These are phyloP conservation scores for Geotrichum citri-aurantii DNA, from an alignment of 1,139 yeast species.

Conservation along the genomic window DNA sequence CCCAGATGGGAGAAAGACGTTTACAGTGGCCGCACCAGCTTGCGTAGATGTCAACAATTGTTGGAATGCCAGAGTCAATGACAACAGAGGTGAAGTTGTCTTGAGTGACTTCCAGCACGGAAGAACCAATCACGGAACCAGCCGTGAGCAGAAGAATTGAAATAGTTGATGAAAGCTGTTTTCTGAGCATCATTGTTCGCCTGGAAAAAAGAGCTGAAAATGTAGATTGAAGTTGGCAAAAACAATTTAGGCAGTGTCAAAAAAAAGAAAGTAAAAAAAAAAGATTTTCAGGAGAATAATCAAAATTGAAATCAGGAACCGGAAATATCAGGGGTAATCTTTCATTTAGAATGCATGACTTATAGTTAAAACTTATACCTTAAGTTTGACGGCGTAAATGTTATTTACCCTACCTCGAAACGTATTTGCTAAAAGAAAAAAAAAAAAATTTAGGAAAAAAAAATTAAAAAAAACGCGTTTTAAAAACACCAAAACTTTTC, in stretches of 20 bases:
- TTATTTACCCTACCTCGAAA: not conserved
- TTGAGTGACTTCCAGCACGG: constrained; percentile 42
- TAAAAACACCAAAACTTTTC: not conserved
- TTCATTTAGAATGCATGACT: not conserved
- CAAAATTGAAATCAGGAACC: not conserved
- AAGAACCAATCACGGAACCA: constrained; percentile 22
- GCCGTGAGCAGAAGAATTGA: constrained; percentile 7
- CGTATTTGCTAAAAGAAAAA: not conserved
- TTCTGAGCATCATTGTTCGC: not conserved
- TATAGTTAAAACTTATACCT: not conserved
- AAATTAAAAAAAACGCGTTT: not conserved
- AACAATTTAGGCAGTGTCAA: not conserved
- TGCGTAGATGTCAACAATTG: constrained; percentile 70
- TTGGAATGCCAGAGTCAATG: constrained; percentile 50
- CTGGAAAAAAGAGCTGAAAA: not conserved
- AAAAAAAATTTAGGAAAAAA: too few species aligned
- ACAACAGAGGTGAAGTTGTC: constrained; percentile 52
- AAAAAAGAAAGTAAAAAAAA: not conserved
- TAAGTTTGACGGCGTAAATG: not conserved
- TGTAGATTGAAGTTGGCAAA: not conserved
- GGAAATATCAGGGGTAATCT: not conserved
- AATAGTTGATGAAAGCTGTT: not conserved
- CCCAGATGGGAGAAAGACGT: constrained; percentile 58
- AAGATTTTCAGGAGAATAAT: not conserved
- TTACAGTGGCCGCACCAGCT: constrained; percentile 83